A percentile compares a stretch with the other conserved stretches of the same genome.
Conservation (phyloP, 495 filamentous ascomycete genomes). For the Hypoxylon perforatum region DNA sequence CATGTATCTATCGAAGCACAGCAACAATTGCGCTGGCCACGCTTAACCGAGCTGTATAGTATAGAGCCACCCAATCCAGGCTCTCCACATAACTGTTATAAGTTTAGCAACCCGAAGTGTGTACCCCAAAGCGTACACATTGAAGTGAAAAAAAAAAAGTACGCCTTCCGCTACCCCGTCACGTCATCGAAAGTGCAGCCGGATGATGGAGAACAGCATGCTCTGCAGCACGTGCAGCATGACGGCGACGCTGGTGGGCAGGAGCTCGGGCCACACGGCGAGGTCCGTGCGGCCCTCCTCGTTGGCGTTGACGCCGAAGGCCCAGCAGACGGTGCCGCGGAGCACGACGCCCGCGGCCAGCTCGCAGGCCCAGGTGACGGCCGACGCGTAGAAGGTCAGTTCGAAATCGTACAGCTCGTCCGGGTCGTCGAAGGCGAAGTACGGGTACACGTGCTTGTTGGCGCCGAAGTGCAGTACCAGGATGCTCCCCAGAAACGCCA, state of each 20-base stretch:
- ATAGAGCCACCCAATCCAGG: slow-evolving; percentile 35
- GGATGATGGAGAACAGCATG: slow-evolving; percentile 72
- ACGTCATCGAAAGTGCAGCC: slow-evolving; percentile 66
- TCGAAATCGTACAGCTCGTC: slow-evolving; percentile 63
- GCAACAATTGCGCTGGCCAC: slow-evolving; percentile 39
- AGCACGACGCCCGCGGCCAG: slow-evolving; percentile 67
- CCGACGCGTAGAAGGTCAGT: slow-evolving; percentile 68
- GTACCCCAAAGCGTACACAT: no score
- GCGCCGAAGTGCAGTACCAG: slow-evolving; percentile 70
- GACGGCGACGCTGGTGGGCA: slow-evolving; percentile 69
- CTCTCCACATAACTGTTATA: slow-evolving; percentile 33
- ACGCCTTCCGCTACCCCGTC: slow-evolving; percentile 31
- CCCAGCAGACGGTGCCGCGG: slow-evolving; percentile 61
- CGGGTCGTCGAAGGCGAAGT: slow-evolving; percentile 65
- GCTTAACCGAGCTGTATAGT: slow-evolving; percentile 43
- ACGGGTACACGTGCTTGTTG: slow-evolving; percentile 70
- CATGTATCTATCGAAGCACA: slow-evolving; percentile 14
- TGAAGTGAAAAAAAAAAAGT: no score
- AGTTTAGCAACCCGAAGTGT: not conserved
- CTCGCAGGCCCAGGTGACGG: slow-evolving; percentile 72
- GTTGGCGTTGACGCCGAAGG: slow-evolving; percentile 67
- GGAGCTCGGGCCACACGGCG: slow-evolving; percentile 68
- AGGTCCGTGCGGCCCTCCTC: slow-evolving; percentile 69
- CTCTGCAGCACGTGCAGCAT: slow-evolving; percentile 74
- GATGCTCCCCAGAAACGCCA: slow-evolving; percentile 69